phyloP scores from a whole-genome alignment of 192 early-diverging fungal genomes.

The Rhizophlyctis rosea region DNA sequence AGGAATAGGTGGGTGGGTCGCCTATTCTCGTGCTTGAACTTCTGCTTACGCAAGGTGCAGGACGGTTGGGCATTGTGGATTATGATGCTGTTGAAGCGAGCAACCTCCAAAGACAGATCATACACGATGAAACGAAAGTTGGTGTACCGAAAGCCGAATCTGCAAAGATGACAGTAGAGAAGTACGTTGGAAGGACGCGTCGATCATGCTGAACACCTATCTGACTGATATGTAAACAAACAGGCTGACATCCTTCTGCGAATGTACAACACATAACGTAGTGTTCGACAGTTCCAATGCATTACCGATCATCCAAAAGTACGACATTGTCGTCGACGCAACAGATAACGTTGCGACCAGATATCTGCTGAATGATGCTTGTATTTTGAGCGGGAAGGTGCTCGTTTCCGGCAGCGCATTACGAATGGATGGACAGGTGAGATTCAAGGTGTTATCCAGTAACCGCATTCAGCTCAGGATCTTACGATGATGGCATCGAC shows the following conservation, averaged over 20 bases:
- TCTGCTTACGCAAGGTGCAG: slow-evolving; percentile 9
- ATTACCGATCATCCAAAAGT: slow-evolving; percentile 59
- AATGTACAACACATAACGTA: slow-evolving; percentile 62
- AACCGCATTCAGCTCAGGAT: not conserved
- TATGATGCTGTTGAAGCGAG: slow-evolving; percentile 87
- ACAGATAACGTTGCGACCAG: slow-evolving; percentile 95
- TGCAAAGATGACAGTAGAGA: slow-evolving; percentile 58
- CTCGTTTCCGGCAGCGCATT: slow-evolving; percentile 90
- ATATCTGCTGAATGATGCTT: slow-evolving; percentile 92
- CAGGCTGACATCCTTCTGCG: slow-evolving; percentile 67
- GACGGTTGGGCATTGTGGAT: slow-evolving; percentile 83
- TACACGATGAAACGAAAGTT: slow-evolving; percentile 73
- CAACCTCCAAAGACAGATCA: slow-evolving; percentile 94
- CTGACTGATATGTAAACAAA: not conserved
- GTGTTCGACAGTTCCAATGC: slow-evolving; percentile 84
- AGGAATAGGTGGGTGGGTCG: slow-evolving; percentile 64
- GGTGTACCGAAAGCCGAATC: slow-evolving; percentile 75
- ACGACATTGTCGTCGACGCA: slow-evolving; percentile 82
- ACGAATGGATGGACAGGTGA: slow-evolving; percentile 81
- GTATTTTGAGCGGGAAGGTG: slow-evolving; percentile 75
- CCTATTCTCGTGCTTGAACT: not conserved
- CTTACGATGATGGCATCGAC: not conserved
- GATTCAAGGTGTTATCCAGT: not conserved
- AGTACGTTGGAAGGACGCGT: too few relatives aligned
- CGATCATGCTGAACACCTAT: too few relatives aligned